These are phyloP conservation scores for Pythium pyrilobum DNA, from an alignment of 352 stramenopile genomes.

Conservation along the genomic window DNA sequence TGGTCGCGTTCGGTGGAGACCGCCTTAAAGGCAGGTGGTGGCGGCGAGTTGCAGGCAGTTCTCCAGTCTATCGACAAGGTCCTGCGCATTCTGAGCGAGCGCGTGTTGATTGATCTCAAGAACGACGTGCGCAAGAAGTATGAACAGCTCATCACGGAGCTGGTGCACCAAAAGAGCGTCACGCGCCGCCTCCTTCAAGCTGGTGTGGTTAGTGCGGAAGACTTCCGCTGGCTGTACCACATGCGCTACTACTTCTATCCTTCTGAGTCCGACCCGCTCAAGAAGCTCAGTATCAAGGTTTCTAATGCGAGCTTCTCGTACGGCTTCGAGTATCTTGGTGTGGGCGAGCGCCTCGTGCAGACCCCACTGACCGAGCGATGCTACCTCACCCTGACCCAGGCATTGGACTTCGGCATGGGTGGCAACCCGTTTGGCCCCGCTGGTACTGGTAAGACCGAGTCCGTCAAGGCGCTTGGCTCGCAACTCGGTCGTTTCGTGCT, in stretches of 20 bases:
- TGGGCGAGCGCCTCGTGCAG: conserved; percentile 98
- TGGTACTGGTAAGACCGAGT: conserved; percentile 99
- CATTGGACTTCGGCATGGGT: conserved; percentile 98
- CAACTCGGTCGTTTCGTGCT: conserved; percentile 98
- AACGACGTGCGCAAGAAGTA: conserved; percentile 97
- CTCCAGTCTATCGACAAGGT: conserved; percentile 74
- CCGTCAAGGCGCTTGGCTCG: conserved; percentile 98
- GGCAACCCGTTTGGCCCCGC: conserved; percentile 98
- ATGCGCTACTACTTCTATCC: conserved; percentile 97
- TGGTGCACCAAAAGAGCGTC: conserved; percentile 99
- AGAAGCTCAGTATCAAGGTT: conserved; percentile 96
- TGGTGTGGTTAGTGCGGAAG: conserved; percentile 72
- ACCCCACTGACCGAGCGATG: conserved; percentile 99
- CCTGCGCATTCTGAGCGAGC: conserved; percentile 95
- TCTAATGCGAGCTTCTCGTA: conserved; percentile 99
- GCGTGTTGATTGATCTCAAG: conserved; percentile 93
- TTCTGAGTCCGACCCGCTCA: conserved; percentile 72
- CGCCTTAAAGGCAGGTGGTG: conserved; percentile 66
- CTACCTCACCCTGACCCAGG: conserved; percentile 99
- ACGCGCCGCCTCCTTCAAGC: conserved; percentile 89
- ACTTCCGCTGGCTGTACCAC: conserved; percentile 99
- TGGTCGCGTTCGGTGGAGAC: conserved; percentile 96
- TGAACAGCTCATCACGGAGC: conserved; percentile 99
- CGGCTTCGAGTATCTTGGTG: conserved; percentile 99
- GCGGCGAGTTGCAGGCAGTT: conserved; percentile 35